Base-by-base conservation (phyloP, 176 grass and related monocot genomes). In the Ampelocalamus luodianensis region DNA sequence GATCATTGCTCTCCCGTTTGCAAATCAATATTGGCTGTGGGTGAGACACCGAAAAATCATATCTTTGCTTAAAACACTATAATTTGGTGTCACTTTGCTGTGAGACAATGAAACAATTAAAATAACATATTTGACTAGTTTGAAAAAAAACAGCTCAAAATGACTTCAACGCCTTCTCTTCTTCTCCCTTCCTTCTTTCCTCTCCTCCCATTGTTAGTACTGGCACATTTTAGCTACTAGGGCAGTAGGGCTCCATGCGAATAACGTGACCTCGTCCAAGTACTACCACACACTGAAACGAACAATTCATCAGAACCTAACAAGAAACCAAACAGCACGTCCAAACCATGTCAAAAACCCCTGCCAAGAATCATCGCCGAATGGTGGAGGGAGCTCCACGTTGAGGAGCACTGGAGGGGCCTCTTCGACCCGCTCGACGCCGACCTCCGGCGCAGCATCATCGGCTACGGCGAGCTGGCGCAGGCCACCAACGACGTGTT, bases 391-490 rank as follows among this genome's bases (percentile, higher is more conserved):
- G 82, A 86, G 77, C 62, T 90, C 77, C 86, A 88, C 15, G 91
- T 85, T 26, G 17, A 82, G 56, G 64, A 85, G 34, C 48, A 85
- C 13, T 90, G 91, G 91, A 87, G 81, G 16, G 85, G 88, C 23
- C 82, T 93, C 68, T 48, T 88, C n/a, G 88, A 79, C 85, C 85
- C 88, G 17, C 72, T n/a, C 40, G 88, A 90, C 65, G 16, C 40
- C 36, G 88, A 93, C 65, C 85, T 93, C 5, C n/a, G n/a, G n/a
- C n/a, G n/a, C n/a, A 88, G 58, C 66, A 48, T 90, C 77, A 77
- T 93, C 55, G 72, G 45, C 79, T 93, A 90, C 43, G 91, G 91
- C 8, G 88, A 93, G 76, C 73, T 90, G 68, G 77, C 53, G 16
- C 81, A 90, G 62, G 81, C 88, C 17, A 65, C 77, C 16, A 90